Evolutionary conservation across 805 yeast species (phyloP).

Genomic region (Yarrowia divulgata): DNA sequence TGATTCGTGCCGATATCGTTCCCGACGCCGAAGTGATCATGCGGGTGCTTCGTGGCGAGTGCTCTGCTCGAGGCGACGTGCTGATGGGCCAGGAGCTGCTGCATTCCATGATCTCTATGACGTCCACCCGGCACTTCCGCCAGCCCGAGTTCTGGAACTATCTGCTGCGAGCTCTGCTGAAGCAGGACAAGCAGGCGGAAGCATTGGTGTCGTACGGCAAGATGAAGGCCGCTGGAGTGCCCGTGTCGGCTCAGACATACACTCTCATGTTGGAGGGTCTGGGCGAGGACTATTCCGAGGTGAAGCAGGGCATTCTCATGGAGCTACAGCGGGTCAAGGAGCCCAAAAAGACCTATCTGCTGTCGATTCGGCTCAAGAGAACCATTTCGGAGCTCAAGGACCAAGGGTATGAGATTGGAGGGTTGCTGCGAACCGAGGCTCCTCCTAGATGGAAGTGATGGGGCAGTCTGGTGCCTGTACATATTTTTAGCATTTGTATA

Average conservation of each 20-base stretch:
- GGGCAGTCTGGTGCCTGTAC: not conserved
- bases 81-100: conserved; percentile 25
- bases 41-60: conserved; percentile 23
- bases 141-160: conserved; percentile 27
- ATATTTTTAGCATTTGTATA: conserved; percentile 16
- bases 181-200: conserved; percentile 14
- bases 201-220: conserved; percentile 3
- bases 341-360: conserved; percentile 1
- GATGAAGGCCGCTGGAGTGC: conserved; percentile 7
- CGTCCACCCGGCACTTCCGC: not conserved
- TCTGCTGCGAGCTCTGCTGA: conserved; percentile 16
- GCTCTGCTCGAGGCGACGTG: conserved; percentile 9
- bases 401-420: not conserved
- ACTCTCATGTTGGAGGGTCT: conserved; percentile 8
- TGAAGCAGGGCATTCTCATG: conserved; percentile 3
- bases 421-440: conserved; percentile 2
- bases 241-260: conserved; percentile 1
- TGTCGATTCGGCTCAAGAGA: not conserved
- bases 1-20: conserved; percentile 9
- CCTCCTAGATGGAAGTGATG: conserved; percentile 19
- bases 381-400: not conserved
- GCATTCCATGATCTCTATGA: conserved; percentile 31
- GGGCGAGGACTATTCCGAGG: not conserved
- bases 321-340: not conserved
- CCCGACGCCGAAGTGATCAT: conserved; percentile 16